A percentile compares a stretch with the other conserved stretches of the same genome.
phyloP scores from a whole-genome alignment of 768 basidiomycete genomes.

The Tricholoma hemisulphureum region DNA sequence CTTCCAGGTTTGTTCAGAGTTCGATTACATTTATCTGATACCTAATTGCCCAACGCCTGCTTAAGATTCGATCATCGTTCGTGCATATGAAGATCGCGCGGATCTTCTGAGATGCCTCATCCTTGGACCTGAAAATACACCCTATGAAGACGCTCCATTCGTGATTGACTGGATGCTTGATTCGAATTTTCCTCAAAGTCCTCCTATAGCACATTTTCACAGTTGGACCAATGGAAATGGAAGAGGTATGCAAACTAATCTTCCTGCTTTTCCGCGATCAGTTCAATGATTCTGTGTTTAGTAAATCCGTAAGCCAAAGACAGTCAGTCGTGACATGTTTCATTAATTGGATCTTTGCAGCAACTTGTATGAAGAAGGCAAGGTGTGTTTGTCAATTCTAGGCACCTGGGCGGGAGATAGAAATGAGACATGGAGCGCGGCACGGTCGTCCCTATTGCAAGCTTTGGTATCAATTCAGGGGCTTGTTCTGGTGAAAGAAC shows the following conservation, averaged over 20 bases:
- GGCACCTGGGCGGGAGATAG: conserved; percentile 92
- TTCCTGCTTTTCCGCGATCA: neutral
- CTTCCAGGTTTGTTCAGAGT: conserved; percentile 66
- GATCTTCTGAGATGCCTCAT: conserved; percentile 88
- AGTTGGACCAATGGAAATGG: conserved; percentile 96
- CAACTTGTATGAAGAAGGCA: conserved; percentile 93
- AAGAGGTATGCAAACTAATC: conserved; percentile 51
- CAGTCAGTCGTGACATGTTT: neutral
- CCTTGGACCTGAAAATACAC: conserved; percentile 90
- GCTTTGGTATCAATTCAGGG: conserved; percentile 94
- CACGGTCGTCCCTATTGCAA: conserved; percentile 84
- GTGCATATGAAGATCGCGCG: conserved; percentile 85
- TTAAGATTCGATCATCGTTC: conserved; percentile 81
- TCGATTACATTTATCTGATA: neutral
- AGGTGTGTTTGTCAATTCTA: conserved; percentile 88
- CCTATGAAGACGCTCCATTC: conserved; percentile 93
- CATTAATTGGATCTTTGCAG: conserved; percentile 32
- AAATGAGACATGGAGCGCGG: conserved; percentile 83
- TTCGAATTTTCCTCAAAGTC: conserved; percentile 77
- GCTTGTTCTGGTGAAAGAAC: conserved; percentile 88
- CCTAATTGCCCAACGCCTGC: neutral
- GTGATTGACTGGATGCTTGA: conserved; percentile 93
- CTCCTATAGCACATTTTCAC: conserved; percentile 85
- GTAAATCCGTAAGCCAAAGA: conserved; percentile 70
- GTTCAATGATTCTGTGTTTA: conserved; percentile 22